Conservation (phyloP, 495 filamentous ascomycete genomes). For the Coniosporium apollinis region DNA sequence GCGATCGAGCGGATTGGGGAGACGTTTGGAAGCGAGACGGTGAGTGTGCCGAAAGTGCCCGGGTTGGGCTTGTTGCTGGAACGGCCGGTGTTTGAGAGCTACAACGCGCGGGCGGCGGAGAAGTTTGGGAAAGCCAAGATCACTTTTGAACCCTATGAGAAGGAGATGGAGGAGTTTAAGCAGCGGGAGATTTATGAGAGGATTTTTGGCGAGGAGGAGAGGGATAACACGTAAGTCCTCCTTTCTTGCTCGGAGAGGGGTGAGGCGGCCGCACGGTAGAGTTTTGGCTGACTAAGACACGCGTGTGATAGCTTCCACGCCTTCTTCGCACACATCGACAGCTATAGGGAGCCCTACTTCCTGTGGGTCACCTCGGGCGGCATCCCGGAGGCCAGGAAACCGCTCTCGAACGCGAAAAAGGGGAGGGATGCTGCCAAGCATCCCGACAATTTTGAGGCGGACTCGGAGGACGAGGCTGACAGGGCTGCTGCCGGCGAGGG, state of each 20-base stretch:
- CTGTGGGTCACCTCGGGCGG: conserved; percentile 43
- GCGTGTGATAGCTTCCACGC: conserved; percentile 42
- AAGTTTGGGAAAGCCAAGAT: conserved; percentile 43
- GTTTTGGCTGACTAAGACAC: conserved; percentile 3
- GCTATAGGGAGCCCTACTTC: conserved; percentile 54
- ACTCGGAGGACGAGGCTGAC: not conserved
- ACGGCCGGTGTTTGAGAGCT: conserved; percentile 71
- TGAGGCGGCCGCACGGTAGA: conserved; percentile 5
- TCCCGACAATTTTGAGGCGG: not conserved
- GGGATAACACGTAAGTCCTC: conserved; percentile 48
- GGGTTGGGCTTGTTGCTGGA: conserved; percentile 78
- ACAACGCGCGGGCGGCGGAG: conserved; percentile 46
- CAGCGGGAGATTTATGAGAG: conserved; percentile 80
- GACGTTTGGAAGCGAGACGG: conserved; percentile 35
- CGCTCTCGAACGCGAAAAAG: not conserved
- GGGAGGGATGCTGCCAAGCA: not conserved
- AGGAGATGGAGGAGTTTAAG: conserved; percentile 76
- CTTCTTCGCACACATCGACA: conserved; percentile 76
- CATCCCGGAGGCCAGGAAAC: not conserved
- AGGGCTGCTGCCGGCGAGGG: not conserved
- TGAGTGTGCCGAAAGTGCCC: conserved; percentile 86
- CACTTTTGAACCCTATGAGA: conserved; percentile 58
- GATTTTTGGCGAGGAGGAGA: conserved; percentile 79
- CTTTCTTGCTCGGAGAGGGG: conserved; percentile 11
- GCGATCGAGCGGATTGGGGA: conserved; percentile 47